Percentiles rank a stretch among this genome's conserved stretches.
phyloP scores from a whole-genome alignment of 371 early-diverging fungal species.

The Globomyces sp. region DNA sequence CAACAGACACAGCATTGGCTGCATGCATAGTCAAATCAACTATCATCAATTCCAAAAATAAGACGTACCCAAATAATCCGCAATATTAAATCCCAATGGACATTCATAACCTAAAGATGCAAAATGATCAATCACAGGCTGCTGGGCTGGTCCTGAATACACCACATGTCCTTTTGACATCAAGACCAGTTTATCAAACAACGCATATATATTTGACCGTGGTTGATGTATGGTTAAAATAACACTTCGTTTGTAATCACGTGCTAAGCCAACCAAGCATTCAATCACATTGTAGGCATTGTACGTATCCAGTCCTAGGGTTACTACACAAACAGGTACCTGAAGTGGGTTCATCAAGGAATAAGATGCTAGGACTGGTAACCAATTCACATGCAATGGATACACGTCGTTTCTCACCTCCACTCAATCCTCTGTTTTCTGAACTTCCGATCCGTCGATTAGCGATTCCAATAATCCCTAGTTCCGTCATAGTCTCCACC shows the following conservation, averaged over 20 bases:
- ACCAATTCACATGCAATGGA: constrained; percentile 91
- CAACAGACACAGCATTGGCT: constrained; percentile 8
- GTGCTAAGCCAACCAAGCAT: constrained; percentile 78
- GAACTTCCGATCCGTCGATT: constrained; percentile 63
- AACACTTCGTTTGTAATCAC: constrained; percentile 86
- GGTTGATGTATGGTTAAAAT: constrained; percentile 98
- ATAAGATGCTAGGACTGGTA: constrained; percentile 70
- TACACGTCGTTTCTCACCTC: constrained; percentile 95
- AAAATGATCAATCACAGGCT: constrained; percentile 34
- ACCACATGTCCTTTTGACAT: constrained; percentile 78
- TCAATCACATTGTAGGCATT: constrained; percentile 94
- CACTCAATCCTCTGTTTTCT: constrained; percentile 78
- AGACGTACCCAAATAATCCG: constrained; percentile 68
- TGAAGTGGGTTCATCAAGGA: constrained; percentile 84
- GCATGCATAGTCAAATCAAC: constrained; percentile 48
- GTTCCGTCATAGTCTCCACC: constrained; percentile 68
- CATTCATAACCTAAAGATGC: constrained; percentile 47
- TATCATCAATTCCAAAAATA: constrained; percentile 1
- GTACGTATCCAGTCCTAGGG: constrained; percentile 49
- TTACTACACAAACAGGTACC: constrained; percentile 11
- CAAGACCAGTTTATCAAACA: constrained; percentile 88
- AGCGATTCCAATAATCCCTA: constrained; percentile 69
- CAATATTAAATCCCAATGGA: constrained; percentile 90
- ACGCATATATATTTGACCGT: constrained; percentile 85
- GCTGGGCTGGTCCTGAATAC: constrained; percentile 64